Evolutionary conservation across 192 early-diverging fungal species (phyloP).

Genomic region (Linderina pennispora): DNA sequence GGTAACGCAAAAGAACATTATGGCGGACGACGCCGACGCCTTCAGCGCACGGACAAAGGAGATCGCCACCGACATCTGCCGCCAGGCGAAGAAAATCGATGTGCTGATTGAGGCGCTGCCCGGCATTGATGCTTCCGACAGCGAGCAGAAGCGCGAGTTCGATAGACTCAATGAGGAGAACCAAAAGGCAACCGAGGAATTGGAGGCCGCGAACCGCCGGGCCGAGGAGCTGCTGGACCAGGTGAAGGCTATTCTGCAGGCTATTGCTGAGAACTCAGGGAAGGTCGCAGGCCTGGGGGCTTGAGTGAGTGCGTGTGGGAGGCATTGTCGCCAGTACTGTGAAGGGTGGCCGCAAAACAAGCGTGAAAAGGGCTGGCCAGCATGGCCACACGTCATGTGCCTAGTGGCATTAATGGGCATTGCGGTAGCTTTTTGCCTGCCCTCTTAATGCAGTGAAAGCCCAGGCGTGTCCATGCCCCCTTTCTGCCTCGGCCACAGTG

Average conservation of each 20-base stretch:
- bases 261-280: constrained; percentile 30
- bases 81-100: constrained; percentile 43
- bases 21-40: constrained; percentile 23
- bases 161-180: constrained; percentile 20
- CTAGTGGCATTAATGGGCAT: too few species aligned
- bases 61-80: constrained; percentile 43
- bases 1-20: constrained; percentile 33
- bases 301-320: too few species aligned
- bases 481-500: too few species aligned
- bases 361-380: too few species aligned
- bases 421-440: too few species aligned
- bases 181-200: constrained; percentile 20
- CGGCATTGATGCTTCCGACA: constrained; percentile 17
- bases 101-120: constrained; percentile 38
- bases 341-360: too few species aligned
- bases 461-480: too few species aligned
- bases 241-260: constrained; percentile 12
- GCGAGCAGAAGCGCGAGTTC: constrained; percentile 34
- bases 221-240: constrained; percentile 23
- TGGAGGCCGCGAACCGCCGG: constrained; percentile 23
- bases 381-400: too few species aligned
- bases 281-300: not conserved
- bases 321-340: too few species aligned
- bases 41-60: constrained; percentile 30
- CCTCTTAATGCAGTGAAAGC: too few species aligned